These are phyloP conservation scores for Gastrolobium bilobum DNA, from an alignment of 306 rosid genomes.

Conservation along the genomic window DNA sequence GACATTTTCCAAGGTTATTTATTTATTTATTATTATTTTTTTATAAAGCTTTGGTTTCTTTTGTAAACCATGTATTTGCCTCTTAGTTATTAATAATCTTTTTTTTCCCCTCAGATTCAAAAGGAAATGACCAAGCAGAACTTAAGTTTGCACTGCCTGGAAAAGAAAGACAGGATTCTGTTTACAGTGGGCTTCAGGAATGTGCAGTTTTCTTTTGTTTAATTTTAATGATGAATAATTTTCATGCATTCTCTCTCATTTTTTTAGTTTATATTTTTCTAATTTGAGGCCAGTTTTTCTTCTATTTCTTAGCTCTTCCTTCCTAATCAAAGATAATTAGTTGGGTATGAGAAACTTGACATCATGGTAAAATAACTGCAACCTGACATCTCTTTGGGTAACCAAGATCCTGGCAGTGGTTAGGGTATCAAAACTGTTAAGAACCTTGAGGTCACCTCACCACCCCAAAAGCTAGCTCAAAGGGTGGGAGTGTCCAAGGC, in stretches of 20 bases:
- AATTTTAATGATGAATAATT: neutral
- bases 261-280: neutral
- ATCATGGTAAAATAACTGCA: neutral
- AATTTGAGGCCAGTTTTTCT: slow-evolving; percentile 21
- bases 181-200: slow-evolving; percentile 93
- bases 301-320: slow-evolving; percentile 18
- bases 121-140: slow-evolving; percentile 54
- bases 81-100: slow-evolving; percentile 32
- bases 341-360: slow-evolving; percentile 9
- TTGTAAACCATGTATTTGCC: neutral
- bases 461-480: no score
- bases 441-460: no score
- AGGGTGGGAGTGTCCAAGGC: no score
- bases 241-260: slow-evolving; percentile 25
- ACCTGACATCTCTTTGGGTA: neutral
- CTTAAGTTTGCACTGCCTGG: slow-evolving; percentile 92
- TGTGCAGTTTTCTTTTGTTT: slow-evolving; percentile 32
- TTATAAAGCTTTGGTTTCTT: slow-evolving; percentile 21
- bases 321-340: slow-evolving; percentile 8
- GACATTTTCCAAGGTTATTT: slow-evolving; percentile 79
- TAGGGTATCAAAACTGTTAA: neutral
- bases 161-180: slow-evolving; percentile 98
- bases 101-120: slow-evolving; percentile 58
- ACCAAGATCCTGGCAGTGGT: slow-evolving; percentile 10
- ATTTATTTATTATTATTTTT: no score